Evolutionary conservation across 352 stramenopile genomes (phyloP).

Genomic region (Phytophthora macrochlamydospora): DNA sequence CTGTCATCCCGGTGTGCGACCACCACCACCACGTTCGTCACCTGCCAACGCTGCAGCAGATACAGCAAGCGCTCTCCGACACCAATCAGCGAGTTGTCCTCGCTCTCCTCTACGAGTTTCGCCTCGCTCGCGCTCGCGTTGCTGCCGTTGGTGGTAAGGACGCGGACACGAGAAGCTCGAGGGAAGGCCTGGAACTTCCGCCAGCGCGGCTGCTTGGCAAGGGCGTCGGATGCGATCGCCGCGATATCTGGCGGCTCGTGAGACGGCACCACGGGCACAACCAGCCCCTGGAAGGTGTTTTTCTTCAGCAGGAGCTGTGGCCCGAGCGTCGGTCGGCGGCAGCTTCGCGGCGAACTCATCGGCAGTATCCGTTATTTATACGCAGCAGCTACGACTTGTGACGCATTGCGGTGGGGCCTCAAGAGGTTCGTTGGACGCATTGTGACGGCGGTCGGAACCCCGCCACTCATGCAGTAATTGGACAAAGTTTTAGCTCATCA

Average conservation of each 20-base stretch:
- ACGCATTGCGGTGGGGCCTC: constrained; percentile 34
- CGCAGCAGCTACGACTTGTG: background rate
- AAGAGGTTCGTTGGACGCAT: constrained; percentile 57
- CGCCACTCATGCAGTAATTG: constrained; percentile 66
- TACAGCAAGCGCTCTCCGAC: constrained; percentile 80
- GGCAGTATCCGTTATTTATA: background rate
- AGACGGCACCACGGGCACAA: constrained; percentile 43
- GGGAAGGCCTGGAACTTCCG: constrained; percentile 56
- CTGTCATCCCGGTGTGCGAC: constrained; percentile 70
- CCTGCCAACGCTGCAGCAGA: constrained; percentile 82
- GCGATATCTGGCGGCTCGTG: constrained; percentile 21
- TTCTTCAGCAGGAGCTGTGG: constrained; percentile 68
- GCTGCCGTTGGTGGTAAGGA: constrained; percentile 9
- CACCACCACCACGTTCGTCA: constrained; percentile 72
- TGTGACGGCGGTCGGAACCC: constrained; percentile 27
- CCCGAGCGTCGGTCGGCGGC: constrained; percentile 41
- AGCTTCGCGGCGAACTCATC: constrained; percentile 27
- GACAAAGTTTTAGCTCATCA: constrained; percentile 54
- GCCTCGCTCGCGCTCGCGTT: constrained; percentile 11
- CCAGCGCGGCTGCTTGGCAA: constrained; percentile 43
- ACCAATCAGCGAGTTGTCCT: constrained; percentile 56
- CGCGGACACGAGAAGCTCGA: constrained; percentile 49
- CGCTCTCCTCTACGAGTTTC: constrained; percentile 56
- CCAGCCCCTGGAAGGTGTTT: constrained; percentile 73
- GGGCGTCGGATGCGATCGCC: constrained; percentile 23